Evolutionary conservation across 768 basidiomycete genomes (phyloP), one percentile per base, ranked within the genome.

Genomic region (Lactifluus hygrophoroides): DNA sequence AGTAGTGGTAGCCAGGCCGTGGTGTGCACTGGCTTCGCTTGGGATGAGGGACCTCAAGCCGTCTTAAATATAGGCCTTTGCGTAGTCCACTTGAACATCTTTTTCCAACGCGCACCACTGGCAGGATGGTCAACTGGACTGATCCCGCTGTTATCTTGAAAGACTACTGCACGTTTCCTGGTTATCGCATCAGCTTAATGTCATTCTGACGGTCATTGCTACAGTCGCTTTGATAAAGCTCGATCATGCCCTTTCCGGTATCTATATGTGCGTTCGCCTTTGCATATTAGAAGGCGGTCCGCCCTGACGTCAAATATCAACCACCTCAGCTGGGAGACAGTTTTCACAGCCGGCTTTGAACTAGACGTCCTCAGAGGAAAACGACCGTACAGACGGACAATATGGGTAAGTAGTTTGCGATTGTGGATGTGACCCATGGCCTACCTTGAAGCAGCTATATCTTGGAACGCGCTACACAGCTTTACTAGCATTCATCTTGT

Each of bases 61-160:
- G 32, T 32, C 32, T 32, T 32, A n/a, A n/a, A n/a, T n/a, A n/a
- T n/a, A n/a, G n/a, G n/a, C n/a, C n/a, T n/a, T n/a, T n/a, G n/a
- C n/a, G n/a, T n/a, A n/a, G n/a, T n/a, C n/a, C n/a, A n/a, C n/a
- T n/a, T n/a, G n/a, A n/a, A n/a, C n/a, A 23, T 28, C 51, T 19
- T 16, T 45, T 46, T n/a, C 25, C 2, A 16, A n/a, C 25, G 13
- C 6, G 3, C 17, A 9, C 11, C 10, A 34, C n/a, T 16, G 47
- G n/a, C 54, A 38, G 27, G 27, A 55, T 55, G 54, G 54, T 47
- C 34, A 47, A 46, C 35, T 38, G 54, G 54, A 23, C 35, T 7
- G 45, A 55, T 28, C 35, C 54, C 19, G 25, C 25, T 25, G 34
- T 37, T 45, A 1, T 37, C 1, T 19, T 37, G 2, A 16, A 35